Base-by-base conservation (phyloP, 2,329 filamentous ascomycete genomes). In the Calonectria pauciramosa region DNA sequence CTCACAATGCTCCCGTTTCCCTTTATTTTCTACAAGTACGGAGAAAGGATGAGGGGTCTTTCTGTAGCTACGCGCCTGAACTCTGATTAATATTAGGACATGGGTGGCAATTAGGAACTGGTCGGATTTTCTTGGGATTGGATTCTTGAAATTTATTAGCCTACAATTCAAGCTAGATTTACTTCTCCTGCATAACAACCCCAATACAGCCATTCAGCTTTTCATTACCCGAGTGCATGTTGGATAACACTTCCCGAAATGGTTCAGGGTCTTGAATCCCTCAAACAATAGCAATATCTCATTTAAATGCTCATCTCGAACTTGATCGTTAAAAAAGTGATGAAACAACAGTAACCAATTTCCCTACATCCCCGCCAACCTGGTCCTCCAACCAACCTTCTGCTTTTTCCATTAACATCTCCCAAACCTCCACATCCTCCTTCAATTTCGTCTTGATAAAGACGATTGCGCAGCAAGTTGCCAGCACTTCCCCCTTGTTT, bases 371-470 rank as follows among this genome's bases (percentile, higher is more conserved):
- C 18, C 30, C 16, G 72, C 76, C 78, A 4, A 79, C 60, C 5
- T 74, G 74, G 1, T 68, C 70, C 44, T 74, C 66, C 41, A 92
- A 68, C 90, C 90, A 93, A 0, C 59, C 80, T 77, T 84, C 86
- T 0, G 90, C 91, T 86, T 93, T 93, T 16, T 89, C 88, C 26
- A 89, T 90, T 38, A 94, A 83, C 86, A 94, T 86, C 74, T 93
- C 92, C 92, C 92, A 94, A 10, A 87, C 86, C 4, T 91, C 92
- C 80, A 86, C 83, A 68, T 90, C 85, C 0, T 75, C 83, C 0
- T 36, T 77, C 73, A 91, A 77, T 71, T 85, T 87, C 41, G 64
- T 81, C 78, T 90, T 87, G 75, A 94, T 72, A 30, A 77, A 85
- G 1, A 77, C 68, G 1, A 85, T 74, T 0, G 77, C 82, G 38